Evolutionary conservation across 1,284 basidiomycete genomes (phyloP).

Genomic region (Hypsizygus ulmarius): DNA sequence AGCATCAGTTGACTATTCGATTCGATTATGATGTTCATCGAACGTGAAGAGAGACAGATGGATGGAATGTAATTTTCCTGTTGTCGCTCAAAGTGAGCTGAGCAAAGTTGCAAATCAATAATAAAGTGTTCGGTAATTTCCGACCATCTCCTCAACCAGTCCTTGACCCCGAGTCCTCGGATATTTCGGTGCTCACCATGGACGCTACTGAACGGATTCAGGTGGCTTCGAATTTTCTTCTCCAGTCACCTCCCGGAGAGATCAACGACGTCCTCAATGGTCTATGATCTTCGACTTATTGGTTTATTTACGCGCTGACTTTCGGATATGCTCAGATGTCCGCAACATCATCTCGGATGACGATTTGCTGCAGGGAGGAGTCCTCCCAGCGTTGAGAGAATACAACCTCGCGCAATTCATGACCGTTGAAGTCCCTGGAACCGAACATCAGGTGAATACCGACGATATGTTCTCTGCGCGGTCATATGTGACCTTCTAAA

Average conservation of each 20-base stretch:
- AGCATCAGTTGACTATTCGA: no score
- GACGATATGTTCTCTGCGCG: not conserved
- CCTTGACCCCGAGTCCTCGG: no score
- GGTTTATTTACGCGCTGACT: conserved; percentile 11
- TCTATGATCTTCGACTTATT: conserved; percentile 29
- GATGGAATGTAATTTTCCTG: no score
- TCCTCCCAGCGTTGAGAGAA: conserved; percentile 72
- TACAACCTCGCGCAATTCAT: conserved; percentile 88
- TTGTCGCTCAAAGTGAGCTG: no score
- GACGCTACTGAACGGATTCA: conserved; percentile 61
- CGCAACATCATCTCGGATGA: conserved; percentile 87
- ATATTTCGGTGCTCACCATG: conserved; percentile 37
- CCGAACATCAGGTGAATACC: conserved; percentile 60
- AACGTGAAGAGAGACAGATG: no score
- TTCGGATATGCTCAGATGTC: conserved; percentile 57
- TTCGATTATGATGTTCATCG: no score
- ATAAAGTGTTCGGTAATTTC: conserved; percentile 11
- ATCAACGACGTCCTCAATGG: conserved; percentile 94
- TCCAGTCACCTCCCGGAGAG: conserved; percentile 91
- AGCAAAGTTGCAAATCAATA: no score
- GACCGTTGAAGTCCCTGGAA: conserved; percentile 76
- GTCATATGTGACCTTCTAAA: conserved; percentile 21
- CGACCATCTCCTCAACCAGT: not conserved
- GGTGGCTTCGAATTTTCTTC: conserved; percentile 74
- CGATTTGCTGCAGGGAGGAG: conserved; percentile 70